Evolutionary conservation across 192 early-diverging fungal species (phyloP), one percentile per base, ranked within the genome.

Genomic region (Umbelopsis ramanniana): DNA sequence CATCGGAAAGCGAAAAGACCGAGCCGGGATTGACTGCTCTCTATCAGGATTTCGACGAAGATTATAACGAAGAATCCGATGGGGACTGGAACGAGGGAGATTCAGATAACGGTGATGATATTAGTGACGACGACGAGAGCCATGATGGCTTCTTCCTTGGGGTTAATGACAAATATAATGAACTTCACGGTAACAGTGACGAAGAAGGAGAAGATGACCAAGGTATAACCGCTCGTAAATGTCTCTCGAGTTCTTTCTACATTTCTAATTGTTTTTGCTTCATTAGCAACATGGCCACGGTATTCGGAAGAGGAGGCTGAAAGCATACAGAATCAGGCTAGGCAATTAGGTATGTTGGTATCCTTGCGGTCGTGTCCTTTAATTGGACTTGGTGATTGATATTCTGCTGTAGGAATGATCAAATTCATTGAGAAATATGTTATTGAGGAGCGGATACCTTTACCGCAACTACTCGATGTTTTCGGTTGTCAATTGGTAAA

Each of bases 351-450:
- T 73, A 47, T 22, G 29, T 33, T 11, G 23, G 22, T 47, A 46
- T 19, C 19, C 21, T 47, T 1, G 46, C 17, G 26, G 17, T 0
- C 8, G 24, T 15, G 11, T 33, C 26, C 11, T 29, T 11, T 37
- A 22, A 37, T 37, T 63, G 11, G 4, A 37, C 33, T 9, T 29
- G 0, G 0, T 12, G 11, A 19, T 29, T 63, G 14, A 63, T n/a
- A 9, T 21, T 3, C 29, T 21, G 38, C 45, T 33, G 22, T 55
- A 84, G 87, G 82, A 17, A 76, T 88, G 35, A 81, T 79, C 68
- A 82, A 84, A 37, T 94, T 91, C 72, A 73, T 94, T 76, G 78
- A 90, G 52, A 86, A 94, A 69, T 91, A 90, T 52, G 54, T 86
- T 3, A 70, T 83, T 47, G 75, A 85, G 17, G 75, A 79, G 47